Conservation (phyloP, 768 basidiomycete genomes). For the Tylopilus sp. region DNA sequence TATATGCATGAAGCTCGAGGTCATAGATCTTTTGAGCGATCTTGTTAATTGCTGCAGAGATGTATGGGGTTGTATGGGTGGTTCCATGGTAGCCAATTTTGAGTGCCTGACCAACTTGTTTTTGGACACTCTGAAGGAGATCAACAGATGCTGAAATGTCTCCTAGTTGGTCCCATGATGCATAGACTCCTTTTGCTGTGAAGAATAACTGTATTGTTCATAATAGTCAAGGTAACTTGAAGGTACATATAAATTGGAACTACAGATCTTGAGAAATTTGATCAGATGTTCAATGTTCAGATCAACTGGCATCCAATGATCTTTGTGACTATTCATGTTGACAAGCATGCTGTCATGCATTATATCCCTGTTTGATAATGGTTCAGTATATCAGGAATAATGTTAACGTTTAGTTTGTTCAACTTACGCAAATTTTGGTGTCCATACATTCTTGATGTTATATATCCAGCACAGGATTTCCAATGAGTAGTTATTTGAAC, state of each 20-base stretch:
- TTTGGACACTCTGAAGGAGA: background rate
- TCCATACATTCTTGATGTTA: background rate
- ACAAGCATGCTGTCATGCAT: background rate
- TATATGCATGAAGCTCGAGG: background rate
- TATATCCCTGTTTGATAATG: background rate
- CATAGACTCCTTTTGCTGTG: background rate
- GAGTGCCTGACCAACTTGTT: background rate
- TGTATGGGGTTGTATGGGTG: background rate
- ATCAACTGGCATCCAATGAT: background rate
- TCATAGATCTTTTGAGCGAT: background rate
- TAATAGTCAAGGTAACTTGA: too few species aligned
- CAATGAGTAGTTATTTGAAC: background rate
- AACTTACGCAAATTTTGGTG: background rate
- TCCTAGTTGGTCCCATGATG: background rate
- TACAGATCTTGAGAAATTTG: background rate
- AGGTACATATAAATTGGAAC: too few species aligned
- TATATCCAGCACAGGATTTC: background rate
- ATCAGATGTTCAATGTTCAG: background rate
- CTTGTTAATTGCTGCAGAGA: background rate
- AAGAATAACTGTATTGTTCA: too few species aligned
- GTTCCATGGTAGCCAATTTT: background rate
- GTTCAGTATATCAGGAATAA: background rate
- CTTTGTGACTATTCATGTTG: background rate
- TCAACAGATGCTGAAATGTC: background rate
- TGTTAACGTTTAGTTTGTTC: too few species aligned